These are phyloP conservation scores for Candida vaughaniae DNA, from an alignment of 805 yeast species.

Conservation along the genomic window DNA sequence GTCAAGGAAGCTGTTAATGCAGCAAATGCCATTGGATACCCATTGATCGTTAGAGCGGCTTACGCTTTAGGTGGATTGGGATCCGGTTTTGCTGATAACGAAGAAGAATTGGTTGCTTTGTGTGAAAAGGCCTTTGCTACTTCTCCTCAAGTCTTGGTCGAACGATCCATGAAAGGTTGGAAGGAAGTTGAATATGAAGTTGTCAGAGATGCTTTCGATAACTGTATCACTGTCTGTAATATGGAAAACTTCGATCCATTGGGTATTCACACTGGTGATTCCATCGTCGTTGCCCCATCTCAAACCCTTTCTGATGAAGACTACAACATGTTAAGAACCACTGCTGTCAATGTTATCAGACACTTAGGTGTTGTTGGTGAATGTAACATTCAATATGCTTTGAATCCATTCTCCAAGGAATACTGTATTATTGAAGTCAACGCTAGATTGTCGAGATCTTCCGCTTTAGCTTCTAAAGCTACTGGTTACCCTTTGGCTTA, in stretches of 20 bases:
- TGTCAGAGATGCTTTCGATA: constrained; percentile 92
- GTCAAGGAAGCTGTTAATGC: constrained; percentile 93
- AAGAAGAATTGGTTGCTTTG: constrained; percentile 74
- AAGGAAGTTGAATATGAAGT: constrained; percentile 98
- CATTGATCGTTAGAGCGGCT: constrained; percentile 96
- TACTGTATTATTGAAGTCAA: constrained; percentile 97
- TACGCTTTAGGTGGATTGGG: constrained; percentile 97
- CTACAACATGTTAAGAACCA: constrained; percentile 95
- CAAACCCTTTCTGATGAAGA: constrained; percentile 97
- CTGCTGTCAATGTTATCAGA: constrained; percentile 96
- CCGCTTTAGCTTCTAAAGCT: constrained; percentile 97
- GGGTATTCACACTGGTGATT: constrained; percentile 98
- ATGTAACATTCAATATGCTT: constrained; percentile 96
- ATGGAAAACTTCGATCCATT: constrained; percentile 99
- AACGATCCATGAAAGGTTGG: constrained; percentile 98
- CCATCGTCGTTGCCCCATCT: constrained; percentile 98
- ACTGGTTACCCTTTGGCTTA: constrained; percentile 98
- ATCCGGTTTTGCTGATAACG: constrained; percentile 90
- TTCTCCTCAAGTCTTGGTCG: constrained; percentile 94
- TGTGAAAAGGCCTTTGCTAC: constrained; percentile 93
- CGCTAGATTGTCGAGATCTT: constrained; percentile 94
- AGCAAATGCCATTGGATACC: constrained; percentile 85
- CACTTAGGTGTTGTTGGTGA: constrained; percentile 99
- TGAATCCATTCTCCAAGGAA: constrained; percentile 89
- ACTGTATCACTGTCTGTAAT: constrained; percentile 98